Base-by-base conservation (phyloP, 2,329 filamentous ascomycete species). In the Penicillium polonicum region DNA sequence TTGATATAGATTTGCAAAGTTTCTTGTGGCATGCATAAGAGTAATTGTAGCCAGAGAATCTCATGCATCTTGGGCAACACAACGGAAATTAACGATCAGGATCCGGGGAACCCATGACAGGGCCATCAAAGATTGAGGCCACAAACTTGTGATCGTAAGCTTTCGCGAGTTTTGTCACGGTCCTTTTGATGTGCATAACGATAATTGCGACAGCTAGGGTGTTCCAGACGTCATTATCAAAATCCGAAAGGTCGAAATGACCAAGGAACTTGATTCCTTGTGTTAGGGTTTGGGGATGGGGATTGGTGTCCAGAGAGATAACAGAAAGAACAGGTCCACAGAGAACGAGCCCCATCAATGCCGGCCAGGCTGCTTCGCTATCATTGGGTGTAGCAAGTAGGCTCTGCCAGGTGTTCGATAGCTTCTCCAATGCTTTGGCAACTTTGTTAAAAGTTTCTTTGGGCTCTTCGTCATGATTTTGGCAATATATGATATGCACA, bases 161-260 rank as follows among this genome's bases (percentile, higher is more conserved):
- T 36, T 76, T 68, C 41, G 76, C 74, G 23, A 83, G 70, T 54
- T 76, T 70, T 51, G 78, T 61, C 76, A 83, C 77, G 35, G 78
- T 76, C 58, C 81, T 80, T 5, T 83, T 77, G 52, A 80, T 78
- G 66, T 83, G 80, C 60, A 83, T 77, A 12, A 83, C 74, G 6
- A 83, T 72, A 57, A 86, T 83, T 0, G 83, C 82, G 49, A 86
- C 62, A 0, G 83, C 82, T 4, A 86, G 72, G 5, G 80, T 77
- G 65, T 85, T 85, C 84, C 84, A 87, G 2, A 86, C 83, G 65
- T 86, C 84, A 58, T 82, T 81, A 1, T 78, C 78, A 9, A 71
- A 68, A 43, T 83, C 77, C 4, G 75, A 76, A 55, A 85, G 79
- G 65, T 86, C 80, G 61, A 85, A 82, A 52, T 80, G 78, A 5